Evolutionary conservation across 2,329 filamentous ascomycete genomes (phyloP).

Genomic region (Aspergillus versicolor): DNA sequence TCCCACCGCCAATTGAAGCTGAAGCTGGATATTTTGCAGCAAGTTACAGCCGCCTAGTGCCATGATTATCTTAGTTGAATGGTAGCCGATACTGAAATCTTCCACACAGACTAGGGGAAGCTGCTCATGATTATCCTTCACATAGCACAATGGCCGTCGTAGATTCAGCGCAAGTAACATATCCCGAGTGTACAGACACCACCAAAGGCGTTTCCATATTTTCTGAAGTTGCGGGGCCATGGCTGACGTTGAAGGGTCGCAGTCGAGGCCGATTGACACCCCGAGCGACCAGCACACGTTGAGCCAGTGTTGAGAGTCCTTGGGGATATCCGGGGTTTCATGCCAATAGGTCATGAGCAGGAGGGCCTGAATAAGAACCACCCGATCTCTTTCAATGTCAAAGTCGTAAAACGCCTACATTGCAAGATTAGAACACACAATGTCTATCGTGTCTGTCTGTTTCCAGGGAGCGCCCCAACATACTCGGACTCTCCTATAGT

Average conservation of each 20-base stretch:
- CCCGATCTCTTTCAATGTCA: constrained; percentile 79
- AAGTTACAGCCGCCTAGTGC: no score
- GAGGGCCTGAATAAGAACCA: constrained; percentile 76
- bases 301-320: constrained; percentile 45
- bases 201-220: not conserved
- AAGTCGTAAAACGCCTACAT: constrained; percentile 68
- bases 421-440: no score
- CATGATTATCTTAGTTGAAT: no score
- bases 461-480: no score
- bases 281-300: not conserved
- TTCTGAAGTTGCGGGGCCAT: not conserved
- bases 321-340: constrained; percentile 85
- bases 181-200: not conserved
- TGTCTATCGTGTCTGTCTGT: no score
- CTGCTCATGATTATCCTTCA: no score
- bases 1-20: no score
- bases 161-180: not conserved
- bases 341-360: constrained; percentile 92
- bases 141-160: not conserved
- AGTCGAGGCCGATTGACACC: not conserved
- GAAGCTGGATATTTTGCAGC: no score
- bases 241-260: not conserved
- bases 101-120: no score
- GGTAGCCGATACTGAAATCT: no score
- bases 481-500: constrained; percentile 48